Base-by-base conservation (phyloP, 2,329 filamentous ascomycete genomes). In the Scedosporium dehoogii region DNA sequence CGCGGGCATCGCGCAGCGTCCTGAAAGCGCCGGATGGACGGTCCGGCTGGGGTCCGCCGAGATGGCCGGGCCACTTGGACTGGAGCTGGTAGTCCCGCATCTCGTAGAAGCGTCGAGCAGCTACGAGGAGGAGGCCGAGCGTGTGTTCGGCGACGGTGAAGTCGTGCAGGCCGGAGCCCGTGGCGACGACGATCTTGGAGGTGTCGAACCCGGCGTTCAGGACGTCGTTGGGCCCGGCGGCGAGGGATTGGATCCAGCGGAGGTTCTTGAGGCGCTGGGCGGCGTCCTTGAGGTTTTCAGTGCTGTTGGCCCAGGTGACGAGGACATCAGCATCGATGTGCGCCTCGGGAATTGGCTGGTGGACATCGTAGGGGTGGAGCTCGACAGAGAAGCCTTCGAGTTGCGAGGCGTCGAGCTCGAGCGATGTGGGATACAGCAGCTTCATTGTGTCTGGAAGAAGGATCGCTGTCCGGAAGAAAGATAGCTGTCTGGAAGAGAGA, bases 181-280 rank as follows among this genome's bases (percentile, higher is more conserved):
- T 87, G 51, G 82, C 85, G 61, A 87, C 74, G n/a, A 66, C 67
- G 58, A 84, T 75, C 60, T 74, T 74, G 61, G 75, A 70, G 9
- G 75, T 67, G 69, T 84, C 79, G 71, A 88, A 87, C 62, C 85
- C 85, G 27, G 84, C 85, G 60, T 70, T 71, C 18, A 87, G 79
- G 16, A 87, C 84, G 69, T 87, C 85, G 70, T 87, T 87, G 67
- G 85, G 85, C 0, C 85, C 85, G 0, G 85, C 85, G 42, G 85
- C 85, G 41, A 87, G 82, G 0, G 83, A 85, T 69, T 88, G 85
- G 72, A 88, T 87, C 84, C 85, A 88, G 66, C 77, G 77, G 14
- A 88, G 76, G 48, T 83, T 81, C 62, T 76, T 80, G 70, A 87
- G 75, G 63, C 80, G 79, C 59, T 70, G 66, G 2, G 79, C 81